A percentile compares a stretch with the other conserved stretches of the same genome.
phyloP scores from a whole-genome alignment of 2,329 filamentous ascomycete species.

The Dothistroma septosporum region DNA sequence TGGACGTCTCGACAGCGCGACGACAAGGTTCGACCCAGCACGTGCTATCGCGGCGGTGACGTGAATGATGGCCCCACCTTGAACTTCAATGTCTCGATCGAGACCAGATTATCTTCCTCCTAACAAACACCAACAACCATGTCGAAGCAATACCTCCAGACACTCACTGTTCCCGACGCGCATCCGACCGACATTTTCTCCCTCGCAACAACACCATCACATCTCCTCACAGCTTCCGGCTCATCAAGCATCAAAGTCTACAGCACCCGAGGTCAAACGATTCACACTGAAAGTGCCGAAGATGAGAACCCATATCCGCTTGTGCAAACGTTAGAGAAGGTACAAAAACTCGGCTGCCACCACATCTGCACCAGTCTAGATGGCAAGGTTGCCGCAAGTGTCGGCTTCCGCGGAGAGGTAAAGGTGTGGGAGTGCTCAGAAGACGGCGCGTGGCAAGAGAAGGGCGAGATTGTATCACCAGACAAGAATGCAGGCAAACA shows the following conservation, averaged over 20 bases:
- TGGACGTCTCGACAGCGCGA: neutral
- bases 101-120: neutral
- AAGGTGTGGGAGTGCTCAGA: constrained; percentile 69
- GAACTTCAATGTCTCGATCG: neutral
- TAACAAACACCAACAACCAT: constrained; percentile 2
- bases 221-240: constrained; percentile 77
- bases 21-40: neutral
- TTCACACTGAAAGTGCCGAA: constrained; percentile 46
- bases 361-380: constrained; percentile 70
- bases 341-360: constrained; percentile 86
- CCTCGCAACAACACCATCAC: constrained; percentile 37
- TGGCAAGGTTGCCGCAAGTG: constrained; percentile 71
- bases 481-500: constrained; percentile 62
- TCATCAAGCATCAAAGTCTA: constrained; percentile 78
- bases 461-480: constrained; percentile 29
- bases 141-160: constrained; percentile 98
- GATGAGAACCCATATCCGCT: constrained; percentile 59
- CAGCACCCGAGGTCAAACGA: constrained; percentile 53
- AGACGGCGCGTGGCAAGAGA: constrained; percentile 51
- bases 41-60: constrained; percentile 8
- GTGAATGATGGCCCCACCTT: constrained; percentile 9
- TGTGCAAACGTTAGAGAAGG: constrained; percentile 71
- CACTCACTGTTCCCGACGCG: constrained; percentile 76
- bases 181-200: constrained; percentile 36
- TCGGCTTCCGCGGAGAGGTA: constrained; percentile 83